A percentile compares a stretch with the other conserved stretches of the same genome.
Conservation (phyloP, 768 basidiomycete genomes). For the Boletus coccyginus region DNA sequence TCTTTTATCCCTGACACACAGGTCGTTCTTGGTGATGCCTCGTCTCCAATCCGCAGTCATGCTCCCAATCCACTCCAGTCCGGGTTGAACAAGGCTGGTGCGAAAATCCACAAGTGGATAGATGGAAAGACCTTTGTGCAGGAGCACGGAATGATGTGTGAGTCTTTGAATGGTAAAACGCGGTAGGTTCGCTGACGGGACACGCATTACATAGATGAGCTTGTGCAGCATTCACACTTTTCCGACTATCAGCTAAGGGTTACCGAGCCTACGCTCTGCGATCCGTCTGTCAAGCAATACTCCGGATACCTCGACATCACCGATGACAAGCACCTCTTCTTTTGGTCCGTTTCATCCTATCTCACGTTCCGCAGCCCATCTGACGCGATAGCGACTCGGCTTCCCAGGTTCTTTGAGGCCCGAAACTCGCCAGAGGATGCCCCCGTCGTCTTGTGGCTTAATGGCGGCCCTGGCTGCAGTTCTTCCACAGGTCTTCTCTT, state of each 20-base stretch:
- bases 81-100: conserved; percentile 40
- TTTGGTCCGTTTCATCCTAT: conserved; percentile 53
- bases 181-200: not conserved
- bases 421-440: conserved; percentile 69
- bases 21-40: conserved; percentile 38
- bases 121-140: conserved; percentile 66
- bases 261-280: conserved; percentile 72
- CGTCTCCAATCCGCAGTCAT: conserved; percentile 16
- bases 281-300: conserved; percentile 68
- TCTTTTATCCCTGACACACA: conserved; percentile 43
- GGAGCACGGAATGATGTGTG: conserved; percentile 71
- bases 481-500: conserved; percentile 85
- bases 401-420: conserved; percentile 83
- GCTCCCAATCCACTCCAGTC: conserved; percentile 41
- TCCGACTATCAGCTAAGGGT: conserved; percentile 58
- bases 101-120: conserved; percentile 58
- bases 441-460: conserved; percentile 89
- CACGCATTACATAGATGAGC: conserved; percentile 46
- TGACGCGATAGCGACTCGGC: not conserved
- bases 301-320: conserved; percentile 84
- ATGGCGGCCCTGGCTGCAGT: conserved; percentile 73
- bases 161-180: conserved; percentile 27
- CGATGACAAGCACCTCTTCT: conserved; percentile 81
- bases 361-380: not conserved
- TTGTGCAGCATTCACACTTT: conserved; percentile 52